These are phyloP conservation scores for Populus alba DNA, from an alignment of 345 rosid species.

Conservation along the genomic window DNA sequence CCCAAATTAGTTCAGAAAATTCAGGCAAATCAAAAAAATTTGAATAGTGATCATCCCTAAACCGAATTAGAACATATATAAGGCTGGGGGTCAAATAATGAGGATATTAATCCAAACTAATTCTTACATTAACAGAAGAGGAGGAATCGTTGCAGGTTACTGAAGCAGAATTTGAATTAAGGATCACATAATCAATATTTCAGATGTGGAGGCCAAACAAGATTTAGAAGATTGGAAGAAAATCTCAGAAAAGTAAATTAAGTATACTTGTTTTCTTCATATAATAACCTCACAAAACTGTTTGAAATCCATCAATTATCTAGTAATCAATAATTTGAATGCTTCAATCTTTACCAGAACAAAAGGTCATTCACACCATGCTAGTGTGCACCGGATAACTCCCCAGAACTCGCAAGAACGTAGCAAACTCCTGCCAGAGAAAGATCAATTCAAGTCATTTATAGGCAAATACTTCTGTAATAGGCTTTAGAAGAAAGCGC, in stretches of 20 bases:
- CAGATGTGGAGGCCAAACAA: background rate
- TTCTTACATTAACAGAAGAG: background rate
- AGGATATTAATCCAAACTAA: background rate
- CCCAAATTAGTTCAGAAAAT: too few relatives aligned
- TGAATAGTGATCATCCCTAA: too few relatives aligned
- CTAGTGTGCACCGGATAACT: constrained; percentile 89
- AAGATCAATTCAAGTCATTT: background rate
- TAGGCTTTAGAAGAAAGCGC: background rate
- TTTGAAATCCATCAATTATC: background rate
- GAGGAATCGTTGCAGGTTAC: background rate
- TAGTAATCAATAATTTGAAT: background rate
- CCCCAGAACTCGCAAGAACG: constrained; percentile 91
- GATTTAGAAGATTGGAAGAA: background rate
- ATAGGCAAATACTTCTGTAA: background rate
- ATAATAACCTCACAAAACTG: background rate
- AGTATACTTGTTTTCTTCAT: background rate
- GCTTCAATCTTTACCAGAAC: constrained; percentile 2
- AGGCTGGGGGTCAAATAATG: background rate
- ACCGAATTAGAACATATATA: too few relatives aligned
- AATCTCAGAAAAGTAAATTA: background rate
- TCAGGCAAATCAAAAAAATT: too few relatives aligned
- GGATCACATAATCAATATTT: too few relatives aligned
- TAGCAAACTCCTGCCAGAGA: constrained; percentile 77
- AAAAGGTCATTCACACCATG: constrained; percentile 46
- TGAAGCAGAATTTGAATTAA: background rate